Percentiles rank a stretch among this genome's conserved stretches.
These are phyloP conservation scores for Calonectria pseudoreteaudii DNA, from an alignment of 2,329 filamentous ascomycete genomes.

Conservation along the genomic window DNA sequence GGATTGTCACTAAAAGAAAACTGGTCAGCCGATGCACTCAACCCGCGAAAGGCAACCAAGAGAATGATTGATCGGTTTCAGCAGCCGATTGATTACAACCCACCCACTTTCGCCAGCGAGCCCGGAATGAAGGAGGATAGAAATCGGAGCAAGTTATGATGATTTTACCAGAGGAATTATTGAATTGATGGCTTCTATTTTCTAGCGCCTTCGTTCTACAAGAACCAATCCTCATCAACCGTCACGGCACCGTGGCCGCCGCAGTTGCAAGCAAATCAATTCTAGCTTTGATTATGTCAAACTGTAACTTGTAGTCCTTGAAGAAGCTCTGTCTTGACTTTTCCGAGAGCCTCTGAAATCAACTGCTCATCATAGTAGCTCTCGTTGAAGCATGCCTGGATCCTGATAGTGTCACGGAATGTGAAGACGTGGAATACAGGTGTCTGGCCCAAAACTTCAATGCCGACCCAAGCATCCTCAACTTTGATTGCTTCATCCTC, in stretches of 20 bases:
- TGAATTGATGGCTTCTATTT: not conserved
- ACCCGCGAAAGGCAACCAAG: conserved; percentile 13
- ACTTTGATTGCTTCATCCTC: not conserved
- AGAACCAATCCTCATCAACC: not conserved
- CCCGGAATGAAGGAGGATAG: conserved; percentile 18
- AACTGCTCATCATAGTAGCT: not conserved
- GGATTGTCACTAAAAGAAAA: not conserved
- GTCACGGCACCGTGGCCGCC: not conserved
- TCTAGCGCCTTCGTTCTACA: not conserved
- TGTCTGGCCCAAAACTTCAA: not conserved
- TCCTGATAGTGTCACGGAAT: not conserved
- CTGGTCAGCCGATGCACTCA: conserved; percentile 12
- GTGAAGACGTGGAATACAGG: not conserved
- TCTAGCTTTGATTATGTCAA: not conserved
- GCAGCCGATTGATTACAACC: conserved; percentile 15
- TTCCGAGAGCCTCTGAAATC: not conserved
- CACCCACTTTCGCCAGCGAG: conserved; percentile 12
- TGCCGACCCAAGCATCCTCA: not conserved
- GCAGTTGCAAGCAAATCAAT: not conserved
- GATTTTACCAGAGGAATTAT: not conserved
- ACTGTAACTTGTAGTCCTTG: not conserved
- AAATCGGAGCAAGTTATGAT: conserved; percentile 6
- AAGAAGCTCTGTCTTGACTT: not conserved
- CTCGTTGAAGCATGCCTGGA: not conserved
- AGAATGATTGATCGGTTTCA: conserved; percentile 18